Evolutionary conservation across 495 filamentous ascomycete species (phyloP), one percentile per base, ranked within the genome.

Genomic region (Hypoxylon intermedium): DNA sequence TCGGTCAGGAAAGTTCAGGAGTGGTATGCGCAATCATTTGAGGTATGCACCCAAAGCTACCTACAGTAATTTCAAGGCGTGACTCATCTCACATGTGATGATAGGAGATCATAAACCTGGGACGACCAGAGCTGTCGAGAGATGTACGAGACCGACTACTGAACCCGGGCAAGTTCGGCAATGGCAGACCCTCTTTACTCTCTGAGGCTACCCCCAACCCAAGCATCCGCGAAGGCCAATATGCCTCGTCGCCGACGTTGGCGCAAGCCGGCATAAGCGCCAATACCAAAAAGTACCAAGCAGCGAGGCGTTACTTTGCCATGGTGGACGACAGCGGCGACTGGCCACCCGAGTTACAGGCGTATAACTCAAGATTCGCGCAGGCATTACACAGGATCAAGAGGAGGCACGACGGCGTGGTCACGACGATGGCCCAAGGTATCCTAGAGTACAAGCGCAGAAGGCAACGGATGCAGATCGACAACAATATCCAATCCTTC

Each of bases 11-110:
- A 87, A 72, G 94, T 98, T 47, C 85, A 90, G 74, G 92, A 97
- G 63, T 98, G 94, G 94, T 98, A 98, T 76, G 95, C 94, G 58
- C 95, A 98, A 77, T 98, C 95, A 47, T 98, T 98, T 71, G 93
- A 98, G 86, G 93, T 98, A 84, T 61, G 78, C 68, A 43, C 36
- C 28, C 47, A 40, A 59, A 50, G 19, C 49, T 43, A 9, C 23
- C 15, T 11, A 58, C 40, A 6, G 5, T 24, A n/a, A n/a, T n/a
- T n/a, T n/a, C 9, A 15, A 34, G 44, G 28, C 37, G 44, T 56
- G 53, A 58, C 65, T 67, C 57, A 65, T 60, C 57, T 77, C 55
- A 74, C 61, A 72, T 72, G 56, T 55, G 56, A 55, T 31, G 50
- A 44, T 67, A 96, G 91, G 94, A 98, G 77, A 92, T 98, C 67